Evolutionary conservation across 1,139 yeast species (phyloP), one percentile per base, ranked within the genome.

Genomic region (Saccharomyces hybrid): DNA sequence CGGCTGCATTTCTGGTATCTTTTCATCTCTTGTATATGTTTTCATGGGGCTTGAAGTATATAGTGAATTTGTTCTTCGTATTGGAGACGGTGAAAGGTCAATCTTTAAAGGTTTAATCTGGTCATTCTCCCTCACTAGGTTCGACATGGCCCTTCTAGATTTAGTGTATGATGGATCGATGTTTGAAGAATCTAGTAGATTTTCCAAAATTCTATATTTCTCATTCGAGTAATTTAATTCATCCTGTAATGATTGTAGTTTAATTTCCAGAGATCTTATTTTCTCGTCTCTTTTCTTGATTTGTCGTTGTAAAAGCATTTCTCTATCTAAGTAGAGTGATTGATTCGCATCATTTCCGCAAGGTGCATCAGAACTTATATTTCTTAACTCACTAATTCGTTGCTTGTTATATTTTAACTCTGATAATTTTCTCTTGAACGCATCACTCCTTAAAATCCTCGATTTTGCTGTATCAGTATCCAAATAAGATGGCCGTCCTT

Each of bases 211-310:
- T 1, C 58, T 50, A 47, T 65, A 66, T 52, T 67, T 68, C 55
- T 68, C 71, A 31, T 64, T 60, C 2, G 70, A 64, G 53, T 66
- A 82, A 16, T 80, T 78, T 54, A 84, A 72, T 2, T 80, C 80
- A 71, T 85, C 79, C 65, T 84, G 88, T 47, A 87, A 79, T 61
- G 82, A 86, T 67, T 80, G 73, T 27, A 84, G 71, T 64, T 79
- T 38, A 7, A 3, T 38, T 38, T 38, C 44, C 44, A 38, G 5
- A 3, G 44, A 8, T 38, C 4, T 38, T 38, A 38, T 38, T 38
- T 38, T 38, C 24, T 38, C 44, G 1, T 38, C 44, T 8, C 44
- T 38, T 16, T 38, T 38, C 44, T 16, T 38, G 1, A 38, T 38
- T 38, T 38, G 44, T 9, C 44, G 24, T 21, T 42, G 44, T 14